phyloP scores from a whole-genome alignment of 352 stramenopile species.

The Globisporangium rhizosaccharum region DNA sequence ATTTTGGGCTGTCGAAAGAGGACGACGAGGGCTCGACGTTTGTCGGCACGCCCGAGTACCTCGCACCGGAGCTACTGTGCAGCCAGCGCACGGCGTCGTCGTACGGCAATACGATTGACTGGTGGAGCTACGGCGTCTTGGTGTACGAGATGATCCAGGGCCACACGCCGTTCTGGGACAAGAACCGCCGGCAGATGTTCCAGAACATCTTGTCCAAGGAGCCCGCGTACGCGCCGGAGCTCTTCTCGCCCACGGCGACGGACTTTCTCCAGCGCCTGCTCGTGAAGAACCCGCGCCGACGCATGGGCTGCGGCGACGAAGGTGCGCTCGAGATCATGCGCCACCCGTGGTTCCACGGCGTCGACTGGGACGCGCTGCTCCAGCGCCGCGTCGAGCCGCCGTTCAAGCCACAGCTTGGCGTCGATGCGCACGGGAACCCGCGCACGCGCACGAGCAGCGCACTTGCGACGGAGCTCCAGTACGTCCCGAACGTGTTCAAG shows the following conservation, averaged over 20 bases:
- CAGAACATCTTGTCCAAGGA: slow-evolving; percentile 81
- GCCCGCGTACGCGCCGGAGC: slow-evolving; percentile 43
- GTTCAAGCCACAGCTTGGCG: slow-evolving; percentile 53
- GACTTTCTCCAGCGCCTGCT: slow-evolving; percentile 69
- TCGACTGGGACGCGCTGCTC: slow-evolving; percentile 78
- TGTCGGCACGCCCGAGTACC: slow-evolving; percentile 78
- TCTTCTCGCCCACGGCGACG: slow-evolving; percentile 60
- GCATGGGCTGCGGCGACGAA: slow-evolving; percentile 54
- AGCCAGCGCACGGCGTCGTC: slow-evolving; percentile 64
- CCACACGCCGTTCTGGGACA: slow-evolving; percentile 80
- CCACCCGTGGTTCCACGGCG: slow-evolving; percentile 69
- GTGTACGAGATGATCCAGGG: slow-evolving; percentile 88
- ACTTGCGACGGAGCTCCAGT: slow-evolving; percentile 61
- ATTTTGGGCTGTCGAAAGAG: slow-evolving; percentile 87
- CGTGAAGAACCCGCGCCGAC: slow-evolving; percentile 64
- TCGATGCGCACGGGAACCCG: slow-evolving; percentile 18
- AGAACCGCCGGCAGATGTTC: slow-evolving; percentile 83
- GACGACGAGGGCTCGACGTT: slow-evolving; percentile 82
- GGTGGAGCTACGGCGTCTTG: slow-evolving; percentile 84
- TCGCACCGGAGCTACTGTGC: slow-evolving; percentile 76
- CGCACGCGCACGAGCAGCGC: slow-evolving; percentile 38
- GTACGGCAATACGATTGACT: slow-evolving; percentile 86
- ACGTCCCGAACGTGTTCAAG: slow-evolving; percentile 78
- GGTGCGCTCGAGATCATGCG: slow-evolving; percentile 77
- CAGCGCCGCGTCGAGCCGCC: slow-evolving; percentile 59